Base-by-base conservation (phyloP, 352 stramenopile genomes). In the Globisporangium nunn region DNA sequence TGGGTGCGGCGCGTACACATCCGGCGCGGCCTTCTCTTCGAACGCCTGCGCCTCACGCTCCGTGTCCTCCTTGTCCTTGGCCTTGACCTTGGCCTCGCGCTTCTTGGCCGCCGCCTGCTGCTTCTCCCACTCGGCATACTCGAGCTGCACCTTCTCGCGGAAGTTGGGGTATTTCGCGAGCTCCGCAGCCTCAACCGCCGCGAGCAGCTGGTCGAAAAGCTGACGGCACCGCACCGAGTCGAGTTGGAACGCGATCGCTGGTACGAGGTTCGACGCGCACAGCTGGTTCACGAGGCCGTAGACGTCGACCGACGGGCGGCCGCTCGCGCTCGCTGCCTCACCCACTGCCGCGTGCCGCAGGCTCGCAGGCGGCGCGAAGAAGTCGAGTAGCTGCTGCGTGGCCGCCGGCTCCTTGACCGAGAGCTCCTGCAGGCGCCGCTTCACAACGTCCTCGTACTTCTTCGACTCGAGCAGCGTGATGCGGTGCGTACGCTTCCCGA, bases 401-500 rank as follows among this genome's bases (percentile, higher is more conserved):
- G 88, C 68, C 47, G 96, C 88, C 2, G 95, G 87, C 48, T 98
- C 87, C 58, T 91, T 89, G 51, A 81, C 65, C 18, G 95, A 94
- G 0, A 98, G 74, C 23, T 71, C 67, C 44, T 96, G 78, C 30
- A 99, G 72, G 29, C 89, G 84, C 41, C 84, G 78, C 76, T 99
- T 99, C 63, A 99, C 80, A 50, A 87, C 84, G 50, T 96, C 91
- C 74, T 99, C 97, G 73, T 98, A 99, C 50, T 97, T 87, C 73
- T 99, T 99, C 15, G 95, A 97, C 71, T 98, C 88, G 70, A 98
- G 94, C 28, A 99, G 72, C 33, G 96, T 98, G 66, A 99, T 98
- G 56, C 97, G 91, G 62, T 98, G 76, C 43, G 71, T 85, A 47
- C 80, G 71, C 47, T 92, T 88, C 41, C 81, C 81, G 12, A 91